phyloP scores from a whole-genome alignment of 345 rosid genomes.

The Punica granatum region DNA sequence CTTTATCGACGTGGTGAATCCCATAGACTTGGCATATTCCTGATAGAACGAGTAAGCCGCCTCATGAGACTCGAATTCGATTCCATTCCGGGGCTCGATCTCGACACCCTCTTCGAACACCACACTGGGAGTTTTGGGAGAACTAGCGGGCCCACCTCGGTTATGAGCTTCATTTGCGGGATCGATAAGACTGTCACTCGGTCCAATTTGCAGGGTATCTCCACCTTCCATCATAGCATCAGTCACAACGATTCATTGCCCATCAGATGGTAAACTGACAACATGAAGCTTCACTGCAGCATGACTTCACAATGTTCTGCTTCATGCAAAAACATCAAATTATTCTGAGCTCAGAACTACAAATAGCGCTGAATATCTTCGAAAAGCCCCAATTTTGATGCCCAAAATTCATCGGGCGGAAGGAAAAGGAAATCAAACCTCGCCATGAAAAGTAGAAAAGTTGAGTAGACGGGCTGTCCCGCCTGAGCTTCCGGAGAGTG shows the following conservation, averaged over 20 bases:
- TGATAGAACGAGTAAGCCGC: conserved; percentile 46
- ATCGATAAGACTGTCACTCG: conserved; percentile 6
- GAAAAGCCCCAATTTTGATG: neutral
- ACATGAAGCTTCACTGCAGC: neutral
- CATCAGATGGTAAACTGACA: neutral
- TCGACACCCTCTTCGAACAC: conserved; percentile 14
- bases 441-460: neutral
- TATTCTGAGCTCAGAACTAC: neutral
- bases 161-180: conserved; percentile 6
- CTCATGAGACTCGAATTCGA: conserved; percentile 44
- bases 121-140: conserved; percentile 4
- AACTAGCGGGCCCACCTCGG: neutral
- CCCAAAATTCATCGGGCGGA: neutral
- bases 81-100: conserved; percentile 35
- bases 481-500: neutral
- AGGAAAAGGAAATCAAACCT: neutral
- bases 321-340: conserved; percentile 1
- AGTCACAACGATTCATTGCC: neutral
- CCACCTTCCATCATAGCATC: conserved; percentile 10
- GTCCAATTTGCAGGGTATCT: conserved; percentile 7
- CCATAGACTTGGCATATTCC: conserved; percentile 48
- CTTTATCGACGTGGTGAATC: conserved; percentile 43
- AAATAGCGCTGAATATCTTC: neutral
- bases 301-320: conserved; percentile 3
- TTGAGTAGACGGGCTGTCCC: neutral